These are phyloP conservation scores for Fusarium transvaalense DNA, from an alignment of 2,329 filamentous ascomycete species.

Conservation along the genomic window DNA sequence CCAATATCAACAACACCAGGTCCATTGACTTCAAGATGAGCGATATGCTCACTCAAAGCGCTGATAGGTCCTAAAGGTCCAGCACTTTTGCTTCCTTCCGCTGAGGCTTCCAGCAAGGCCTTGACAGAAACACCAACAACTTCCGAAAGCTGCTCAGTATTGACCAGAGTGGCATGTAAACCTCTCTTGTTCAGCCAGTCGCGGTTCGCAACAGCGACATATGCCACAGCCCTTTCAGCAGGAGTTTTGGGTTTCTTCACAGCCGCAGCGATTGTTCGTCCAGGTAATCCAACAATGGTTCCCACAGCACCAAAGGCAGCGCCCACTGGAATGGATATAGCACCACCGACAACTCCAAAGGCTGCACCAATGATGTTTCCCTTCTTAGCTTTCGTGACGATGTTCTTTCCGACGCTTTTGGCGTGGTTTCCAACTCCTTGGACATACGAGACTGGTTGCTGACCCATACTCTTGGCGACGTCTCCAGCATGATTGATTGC, in stretches of 20 bases:
- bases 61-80: constrained; percentile 41
- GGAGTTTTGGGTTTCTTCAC: constrained; percentile 57
- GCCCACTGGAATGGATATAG: constrained; percentile 56
- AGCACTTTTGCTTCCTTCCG: constrained; percentile 29
- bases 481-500: constrained; percentile 60
- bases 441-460: constrained; percentile 54
- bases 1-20: constrained; percentile 46
- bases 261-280: constrained; percentile 51
- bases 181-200: constrained; percentile 59
- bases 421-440: constrained; percentile 54
- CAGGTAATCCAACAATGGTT: constrained; percentile 53
- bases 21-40: constrained; percentile 48
- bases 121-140: constrained; percentile 51
- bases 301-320: constrained; percentile 55
- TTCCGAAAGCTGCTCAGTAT: constrained; percentile 50
- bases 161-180: constrained; percentile 54
- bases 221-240: constrained; percentile 57
- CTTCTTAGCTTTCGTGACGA: constrained; percentile 53
- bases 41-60: constrained; percentile 48
- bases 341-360: constrained; percentile 53
- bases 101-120: constrained; percentile 57
- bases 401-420: constrained; percentile 53
- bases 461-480: constrained; percentile 53
- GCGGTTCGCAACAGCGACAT: constrained; percentile 57
- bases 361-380: constrained; percentile 58